These are phyloP conservation scores for Solanum corneliomulleri DNA, from an alignment of 257 asterid genomes.

Conservation along the genomic window DNA sequence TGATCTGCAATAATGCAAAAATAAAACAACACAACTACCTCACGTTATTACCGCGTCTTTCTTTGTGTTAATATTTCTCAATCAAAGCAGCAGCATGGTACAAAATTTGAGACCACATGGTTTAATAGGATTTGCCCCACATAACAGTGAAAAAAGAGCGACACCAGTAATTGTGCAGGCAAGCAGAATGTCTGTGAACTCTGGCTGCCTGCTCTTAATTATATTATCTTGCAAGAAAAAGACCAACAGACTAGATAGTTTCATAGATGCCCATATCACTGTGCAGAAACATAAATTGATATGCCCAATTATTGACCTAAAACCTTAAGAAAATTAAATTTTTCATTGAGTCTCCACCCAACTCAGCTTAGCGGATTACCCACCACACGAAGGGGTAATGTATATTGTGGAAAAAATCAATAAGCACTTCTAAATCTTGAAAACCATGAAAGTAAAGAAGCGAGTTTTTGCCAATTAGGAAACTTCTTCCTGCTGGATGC, in stretches of 20 bases:
- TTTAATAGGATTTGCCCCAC: background rate
- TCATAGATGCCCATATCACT: background rate
- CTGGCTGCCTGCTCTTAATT: background rate
- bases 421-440: background rate
- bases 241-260: background rate
- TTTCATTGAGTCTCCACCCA: background rate
- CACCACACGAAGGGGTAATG: background rate
- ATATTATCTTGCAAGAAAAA: background rate
- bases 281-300: background rate
- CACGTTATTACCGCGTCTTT: background rate
- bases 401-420: background rate
- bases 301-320: background rate
- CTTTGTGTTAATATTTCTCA: constrained; percentile 7
- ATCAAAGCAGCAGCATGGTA: background rate
- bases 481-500: background rate
- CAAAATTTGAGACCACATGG: background rate
- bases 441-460: background rate
- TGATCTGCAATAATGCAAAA: constrained; percentile 46
- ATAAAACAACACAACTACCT: background rate
- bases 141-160: background rate
- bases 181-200: background rate
- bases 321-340: background rate
- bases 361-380: background rate
- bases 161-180: background rate
- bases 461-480: background rate